phyloP scores from a whole-genome alignment of 306 rosid genomes.

The Mimosa bimucronata region DNA sequence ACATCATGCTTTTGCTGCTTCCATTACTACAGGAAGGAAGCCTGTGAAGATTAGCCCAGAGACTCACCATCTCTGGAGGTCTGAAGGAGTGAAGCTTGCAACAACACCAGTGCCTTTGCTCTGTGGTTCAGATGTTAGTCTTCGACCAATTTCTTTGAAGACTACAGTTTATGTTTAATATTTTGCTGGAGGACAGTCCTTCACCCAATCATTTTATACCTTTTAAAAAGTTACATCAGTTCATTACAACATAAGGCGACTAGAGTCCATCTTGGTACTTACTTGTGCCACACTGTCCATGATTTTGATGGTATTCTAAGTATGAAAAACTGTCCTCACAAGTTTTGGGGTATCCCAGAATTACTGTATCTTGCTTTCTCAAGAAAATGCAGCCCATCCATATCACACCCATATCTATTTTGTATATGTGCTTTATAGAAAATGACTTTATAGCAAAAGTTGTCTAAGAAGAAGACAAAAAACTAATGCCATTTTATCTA shows the following conservation, averaged over 20 bases:
- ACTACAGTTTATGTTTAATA: not conserved
- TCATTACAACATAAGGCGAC: not conserved
- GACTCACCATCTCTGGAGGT: not conserved
- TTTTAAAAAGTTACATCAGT: not conserved
- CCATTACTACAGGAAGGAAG: not conserved
- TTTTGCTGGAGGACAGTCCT: not conserved
- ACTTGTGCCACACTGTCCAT: not conserved
- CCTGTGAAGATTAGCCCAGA: not conserved
- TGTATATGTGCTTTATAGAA: not conserved
- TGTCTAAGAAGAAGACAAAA: constrained; percentile 18
- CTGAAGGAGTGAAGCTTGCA: not conserved
- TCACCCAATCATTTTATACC: not conserved
- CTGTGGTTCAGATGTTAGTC: not conserved
- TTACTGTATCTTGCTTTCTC: not conserved
- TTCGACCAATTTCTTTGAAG: not conserved
- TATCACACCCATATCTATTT: not conserved
- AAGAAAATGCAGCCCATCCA: not conserved
- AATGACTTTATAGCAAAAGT: constrained; percentile 10
- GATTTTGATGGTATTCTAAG: not conserved
- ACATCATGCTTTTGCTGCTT: not conserved
- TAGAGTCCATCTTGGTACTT: not conserved
- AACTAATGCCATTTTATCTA: not conserved
- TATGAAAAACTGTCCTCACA: not conserved
- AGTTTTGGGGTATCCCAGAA: not conserved
- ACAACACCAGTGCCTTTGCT: not conserved